Percentiles rank a stretch among this genome's conserved stretches.
Evolutionary conservation across 139 green algal genomes (phyloP).

Genomic region (Prasinococcaceae sp.): DNA sequence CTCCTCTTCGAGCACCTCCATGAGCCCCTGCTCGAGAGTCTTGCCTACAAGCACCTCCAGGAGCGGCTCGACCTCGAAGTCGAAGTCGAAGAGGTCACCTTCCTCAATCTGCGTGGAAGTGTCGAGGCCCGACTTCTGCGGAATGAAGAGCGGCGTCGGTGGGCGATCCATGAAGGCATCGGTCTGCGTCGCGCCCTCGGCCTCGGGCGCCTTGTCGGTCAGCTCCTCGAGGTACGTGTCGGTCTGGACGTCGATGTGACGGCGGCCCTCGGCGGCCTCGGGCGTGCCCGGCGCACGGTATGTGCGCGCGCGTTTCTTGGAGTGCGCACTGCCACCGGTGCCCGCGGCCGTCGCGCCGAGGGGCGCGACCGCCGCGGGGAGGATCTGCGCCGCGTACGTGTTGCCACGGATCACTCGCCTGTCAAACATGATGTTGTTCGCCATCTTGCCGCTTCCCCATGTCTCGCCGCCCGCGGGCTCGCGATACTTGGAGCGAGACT

Average conservation of each 20-base stretch:
- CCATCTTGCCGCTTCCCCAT: too few species aligned
- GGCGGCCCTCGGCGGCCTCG: constrained; percentile 52
- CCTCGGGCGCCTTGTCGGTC: constrained; percentile 53
- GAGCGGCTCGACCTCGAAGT: constrained; percentile 76
- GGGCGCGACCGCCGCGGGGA: constrained; percentile 33
- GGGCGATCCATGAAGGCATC: constrained; percentile 66
- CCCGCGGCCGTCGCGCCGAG: neutral
- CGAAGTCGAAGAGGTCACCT: constrained; percentile 82
- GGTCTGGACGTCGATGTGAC: constrained; percentile 65
- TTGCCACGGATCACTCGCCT: constrained; percentile 64
- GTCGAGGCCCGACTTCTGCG: constrained; percentile 60
- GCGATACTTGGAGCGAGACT: too few species aligned
- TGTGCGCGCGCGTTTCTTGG: neutral
- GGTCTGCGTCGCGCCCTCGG: constrained; percentile 58
- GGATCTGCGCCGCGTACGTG: constrained; percentile 59
- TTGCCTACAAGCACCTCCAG: constrained; percentile 75
- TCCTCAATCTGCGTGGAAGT: constrained; percentile 45
- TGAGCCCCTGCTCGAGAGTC: constrained; percentile 69
- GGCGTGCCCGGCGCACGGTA: constrained; percentile 31
- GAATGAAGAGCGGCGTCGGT: constrained; percentile 60
- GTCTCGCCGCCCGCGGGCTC: too few species aligned
- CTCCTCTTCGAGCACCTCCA: constrained; percentile 80
- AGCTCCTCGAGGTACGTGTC: constrained; percentile 72
- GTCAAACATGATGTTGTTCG: constrained; percentile 78
- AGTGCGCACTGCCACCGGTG: neutral